These are phyloP conservation scores for Wickerhamomyces canadensis DNA, from an alignment of 805 yeast species.

Conservation along the genomic window DNA sequence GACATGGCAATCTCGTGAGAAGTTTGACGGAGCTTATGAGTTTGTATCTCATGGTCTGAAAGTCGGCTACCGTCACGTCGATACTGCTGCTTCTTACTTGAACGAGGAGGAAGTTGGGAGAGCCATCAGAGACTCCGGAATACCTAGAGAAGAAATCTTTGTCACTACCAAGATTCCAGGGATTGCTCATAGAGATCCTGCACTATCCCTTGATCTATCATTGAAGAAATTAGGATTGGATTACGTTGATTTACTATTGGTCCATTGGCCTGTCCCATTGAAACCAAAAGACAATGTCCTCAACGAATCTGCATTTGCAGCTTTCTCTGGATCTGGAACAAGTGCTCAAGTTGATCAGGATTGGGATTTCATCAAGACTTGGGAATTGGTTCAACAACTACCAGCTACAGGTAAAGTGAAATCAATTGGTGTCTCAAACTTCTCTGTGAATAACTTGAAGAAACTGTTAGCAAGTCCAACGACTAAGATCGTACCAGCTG, in stretches of 20 bases:
- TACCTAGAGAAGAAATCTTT: slow-evolving; percentile 60
- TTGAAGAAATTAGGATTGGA: slow-evolving; percentile 60
- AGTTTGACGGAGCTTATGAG: slow-evolving; percentile 17
- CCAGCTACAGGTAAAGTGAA: slow-evolving; percentile 11
- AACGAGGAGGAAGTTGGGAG: slow-evolving; percentile 57
- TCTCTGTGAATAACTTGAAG: slow-evolving; percentile 16
- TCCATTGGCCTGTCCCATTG: slow-evolving; percentile 77
- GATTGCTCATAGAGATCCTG: slow-evolving; percentile 38
- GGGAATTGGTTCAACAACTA: slow-evolving; percentile 17
- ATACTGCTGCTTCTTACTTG: slow-evolving; percentile 50
- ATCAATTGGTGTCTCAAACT: slow-evolving; percentile 21
- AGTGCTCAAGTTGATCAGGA: slow-evolving; percentile 43
- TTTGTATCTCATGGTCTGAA: slow-evolving; percentile 13
- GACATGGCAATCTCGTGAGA: slow-evolving; percentile 35
- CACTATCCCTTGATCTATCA: slow-evolving; percentile 49
- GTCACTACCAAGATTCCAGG: slow-evolving; percentile 70
- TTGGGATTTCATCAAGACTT: slow-evolving; percentile 34
- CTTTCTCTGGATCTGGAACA: too few relatives aligned
- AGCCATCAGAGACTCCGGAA: slow-evolving; percentile 49
- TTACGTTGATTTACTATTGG: slow-evolving; percentile 70
- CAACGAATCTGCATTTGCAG: too few relatives aligned
- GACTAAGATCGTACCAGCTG: slow-evolving; percentile 14
- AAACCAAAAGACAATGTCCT: slow-evolving; percentile 44
- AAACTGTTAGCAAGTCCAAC: slow-evolving; percentile 9
- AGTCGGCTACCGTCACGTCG: slow-evolving; percentile 57